These are phyloP conservation scores for Chytriomyces confervae DNA, from an alignment of 192 early-diverging fungal species.

Conservation along the genomic window DNA sequence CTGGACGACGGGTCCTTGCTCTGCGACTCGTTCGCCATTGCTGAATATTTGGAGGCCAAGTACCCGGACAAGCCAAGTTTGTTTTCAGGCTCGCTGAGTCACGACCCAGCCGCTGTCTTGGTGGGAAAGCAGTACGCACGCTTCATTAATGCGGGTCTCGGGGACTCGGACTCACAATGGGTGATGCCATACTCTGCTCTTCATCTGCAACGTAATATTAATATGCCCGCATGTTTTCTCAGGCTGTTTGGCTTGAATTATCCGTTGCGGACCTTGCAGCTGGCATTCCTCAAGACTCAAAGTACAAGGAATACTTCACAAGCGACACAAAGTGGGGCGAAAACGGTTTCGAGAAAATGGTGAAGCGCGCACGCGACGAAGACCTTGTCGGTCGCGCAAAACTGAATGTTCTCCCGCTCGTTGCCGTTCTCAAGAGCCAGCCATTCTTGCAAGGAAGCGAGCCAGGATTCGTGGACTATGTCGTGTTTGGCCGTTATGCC, in stretches of 20 bases:
- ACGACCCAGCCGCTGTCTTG: background rate
- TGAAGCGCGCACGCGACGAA: background rate
- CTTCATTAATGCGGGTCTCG: slow-evolving; percentile 35
- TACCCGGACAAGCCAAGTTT: slow-evolving; percentile 57
- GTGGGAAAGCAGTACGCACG: slow-evolving; percentile 36
- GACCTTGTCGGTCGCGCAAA: slow-evolving; percentile 36
- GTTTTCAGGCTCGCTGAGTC: slow-evolving; percentile 22
- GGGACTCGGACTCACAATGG: slow-evolving; percentile 43
- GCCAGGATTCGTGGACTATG: slow-evolving; percentile 44
- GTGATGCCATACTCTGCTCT: too few species aligned
- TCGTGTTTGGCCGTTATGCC: slow-evolving; percentile 46
- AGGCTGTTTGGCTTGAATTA: slow-evolving; percentile 40
- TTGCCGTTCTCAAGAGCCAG: slow-evolving; percentile 34
- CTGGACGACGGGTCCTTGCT: slow-evolving; percentile 33
- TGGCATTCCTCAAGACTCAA: slow-evolving; percentile 9
- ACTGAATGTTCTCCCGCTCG: slow-evolving; percentile 28
- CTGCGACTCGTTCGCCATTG: slow-evolving; percentile 61
- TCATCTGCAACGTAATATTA: too few species aligned
- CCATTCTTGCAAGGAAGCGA: slow-evolving; percentile 41
- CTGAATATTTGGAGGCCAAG: slow-evolving; percentile 61
- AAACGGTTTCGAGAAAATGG: slow-evolving; percentile 12
- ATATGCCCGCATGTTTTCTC: too few species aligned
- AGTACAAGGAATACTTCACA: slow-evolving; percentile 32
- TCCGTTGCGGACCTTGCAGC: slow-evolving; percentile 6
- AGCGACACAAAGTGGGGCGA: slow-evolving; percentile 31